Conservation (phyloP, 2,329 filamentous ascomycete genomes). For the Lecanicillium sp. region DNA sequence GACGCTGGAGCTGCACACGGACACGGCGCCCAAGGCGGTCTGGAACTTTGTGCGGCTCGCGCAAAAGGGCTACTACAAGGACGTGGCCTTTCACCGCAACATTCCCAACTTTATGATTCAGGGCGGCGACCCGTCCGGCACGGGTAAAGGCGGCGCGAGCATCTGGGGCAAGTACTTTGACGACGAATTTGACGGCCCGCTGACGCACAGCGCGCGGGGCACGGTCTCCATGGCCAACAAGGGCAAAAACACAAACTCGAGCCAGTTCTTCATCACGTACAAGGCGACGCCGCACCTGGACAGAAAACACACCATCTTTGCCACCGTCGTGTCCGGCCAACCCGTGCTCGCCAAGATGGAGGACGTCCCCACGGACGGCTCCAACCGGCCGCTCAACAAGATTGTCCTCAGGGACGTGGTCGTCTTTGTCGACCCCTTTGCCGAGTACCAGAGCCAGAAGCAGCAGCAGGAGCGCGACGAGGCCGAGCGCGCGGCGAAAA, state of each 20-base stretch:
- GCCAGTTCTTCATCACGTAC: slow-evolving; percentile 92
- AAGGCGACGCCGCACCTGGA: slow-evolving; percentile 78
- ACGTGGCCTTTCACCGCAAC: slow-evolving; percentile 82
- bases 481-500: slow-evolving; percentile 48
- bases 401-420: slow-evolving; percentile 76
- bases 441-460: slow-evolving; percentile 78
- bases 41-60: slow-evolving; percentile 93
- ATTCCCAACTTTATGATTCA: slow-evolving; percentile 98
- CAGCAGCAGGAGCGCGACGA: slow-evolving; percentile 53
- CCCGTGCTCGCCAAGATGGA: slow-evolving; percentile 72
- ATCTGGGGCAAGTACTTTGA: slow-evolving; percentile 93
- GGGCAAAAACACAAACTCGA: slow-evolving; percentile 94
- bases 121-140: slow-evolving; percentile 88
- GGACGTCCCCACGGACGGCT: slow-evolving; percentile 64
- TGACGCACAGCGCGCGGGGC: slow-evolving; percentile 75
- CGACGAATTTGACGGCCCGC: slow-evolving; percentile 85
- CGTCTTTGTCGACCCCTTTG: slow-evolving; percentile 90
- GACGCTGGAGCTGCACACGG: slow-evolving; percentile 83
- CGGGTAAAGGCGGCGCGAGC: slow-evolving; percentile 80
- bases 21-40: slow-evolving; percentile 84
- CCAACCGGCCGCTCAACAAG: slow-evolving; percentile 66
- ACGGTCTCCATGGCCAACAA: slow-evolving; percentile 93
- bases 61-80: slow-evolving; percentile 83
- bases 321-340: slow-evolving; percentile 68
- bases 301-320: slow-evolving; percentile 96